Evolutionary conservation across 108 stramenopile genomes (phyloP), one percentile per base, ranked within the genome.

Genomic region (Fragilariopsis cylindrus): DNA sequence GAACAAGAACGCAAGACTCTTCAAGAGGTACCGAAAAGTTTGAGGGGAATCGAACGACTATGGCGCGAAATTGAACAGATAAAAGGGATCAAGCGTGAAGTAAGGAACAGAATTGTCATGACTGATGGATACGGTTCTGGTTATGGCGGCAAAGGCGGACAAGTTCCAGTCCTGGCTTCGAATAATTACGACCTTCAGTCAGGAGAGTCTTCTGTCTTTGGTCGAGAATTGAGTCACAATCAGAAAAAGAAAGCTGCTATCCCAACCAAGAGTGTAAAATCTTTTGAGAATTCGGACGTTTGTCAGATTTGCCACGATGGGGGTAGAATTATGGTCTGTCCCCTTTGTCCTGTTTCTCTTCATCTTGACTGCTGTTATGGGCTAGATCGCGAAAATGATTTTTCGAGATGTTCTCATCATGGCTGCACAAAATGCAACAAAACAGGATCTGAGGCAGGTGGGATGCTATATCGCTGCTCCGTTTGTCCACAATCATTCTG

Each of bases 391-490:
- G 69, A 65, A 50, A 57, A 72, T 53, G 68, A 84, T 9, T 86
- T 81, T 57, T 65, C 55, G n/a, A 74, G 60, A 21, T 97, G 96
- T 55, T 82, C 87, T 4, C 96, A 97, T 60, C 96, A 97, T 78
- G 58, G 71, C 45, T 97, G 96, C 71, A 41, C 42, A 16, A 54
- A 19, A 5, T 97, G 96, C 66, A 60, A 52, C 3, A 87, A 90
- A 54, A 83, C 77, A n/a, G 73, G 82, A 11, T 19, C 53, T 5
- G 73, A 80, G n/a, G 90, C 85, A 12, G 92, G 96, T 6, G 94
- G 94, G 16, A 52, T 97, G 42, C 66, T 96, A 16, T 97, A 92
- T 68, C 89, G 89, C 7, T 97, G 96, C 80, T 70, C 79, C 12
- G 67, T 74, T 19, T 97, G 96, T 71, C 79, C 86, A 16, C 65